Base-by-base conservation (phyloP, 805 yeast species). In the Phaffomyces thermotolerans region DNA sequence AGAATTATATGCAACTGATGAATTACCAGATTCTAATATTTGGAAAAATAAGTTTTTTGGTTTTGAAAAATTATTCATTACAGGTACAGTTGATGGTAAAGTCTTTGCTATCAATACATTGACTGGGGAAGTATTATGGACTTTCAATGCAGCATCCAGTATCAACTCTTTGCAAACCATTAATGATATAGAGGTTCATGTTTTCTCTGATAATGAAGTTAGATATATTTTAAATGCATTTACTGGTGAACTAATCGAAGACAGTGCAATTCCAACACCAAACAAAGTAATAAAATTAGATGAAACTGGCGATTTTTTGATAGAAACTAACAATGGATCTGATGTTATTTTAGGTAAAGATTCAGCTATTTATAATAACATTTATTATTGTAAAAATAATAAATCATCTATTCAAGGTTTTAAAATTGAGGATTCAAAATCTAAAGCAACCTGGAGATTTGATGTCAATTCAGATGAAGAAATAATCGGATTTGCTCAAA, bases 101-200 rank as follows among this genome's bases (percentile, higher is more conserved):
- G 40, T 80, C 1, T 58, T 69, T 9, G 77, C 75, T 1, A 54
- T 76, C 15, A 66, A 72, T 46, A 56, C 74, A 2, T 51, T 59
- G 6, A 59, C 68, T 40, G 75, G 76, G 17, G 51, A 58, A 14
- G 31, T 42, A 20, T 50, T 60, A 7, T 78, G 82, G 83, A 52
- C 44, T 5, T 48, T 61, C 23, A 49, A 56, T 23, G 48, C 62
- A n/a, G 37, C 37, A 9, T 49, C 47, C 8, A 56, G 56, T 23
- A 53, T 64, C 30, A 36, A 52, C 8, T 44, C 46, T 1, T 10
- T 66, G 17, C 58, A 60, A 17, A 55, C 43, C 27, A 43, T 51
- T n/a, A 37, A 46, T 3, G 42, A 53, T 18, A 37, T 47, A 4
- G 42, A 48, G 4, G 14, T 57, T 13, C 15, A 45, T 8, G 49